Base-by-base conservation (phyloP, 140 eudicot genomes). In the Flaveria floridana region DNA sequence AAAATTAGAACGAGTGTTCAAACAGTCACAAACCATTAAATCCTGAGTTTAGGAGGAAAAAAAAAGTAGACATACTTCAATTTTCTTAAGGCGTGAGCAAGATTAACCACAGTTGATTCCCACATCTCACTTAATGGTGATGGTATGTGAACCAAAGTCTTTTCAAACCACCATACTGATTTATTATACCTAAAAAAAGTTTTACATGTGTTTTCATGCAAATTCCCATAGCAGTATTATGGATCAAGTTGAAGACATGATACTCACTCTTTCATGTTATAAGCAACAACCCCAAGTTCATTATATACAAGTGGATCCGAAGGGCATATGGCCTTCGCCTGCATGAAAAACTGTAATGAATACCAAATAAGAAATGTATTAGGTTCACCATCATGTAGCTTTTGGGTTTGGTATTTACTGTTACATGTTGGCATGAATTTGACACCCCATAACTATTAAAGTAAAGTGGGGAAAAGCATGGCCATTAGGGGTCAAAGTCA, bases 241-340 rank as follows among this genome's bases (percentile, higher is more conserved):
- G 14, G 18, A n/a, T 25, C 2, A 0, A 42, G 15, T 47, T 12
- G 19, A 46, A 25, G 18, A 12, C 48, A 71, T 26, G 21, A 68
- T 72, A 20, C 97, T 75, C 80, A 94, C 99, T 94, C 97, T 82
- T 88, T 90, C 91, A 88, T 87, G 76, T 88, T 88, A 87, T 94
- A 90, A 30, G 99, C 96, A 68, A 88, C 96, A 74, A 88, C 97
- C 79, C 99, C 99, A 76, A 94, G 96, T 75, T 94, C 99, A 73
- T 94, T 94, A 72, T 82, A 87, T 63, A 90, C 97, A 76, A 90
- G 96, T 70, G 99, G 99, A 83, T 94, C 99, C 10, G 92, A 85
- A 58, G 91, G 86, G 66, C 99, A 94, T 62, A 90, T 87, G 63
- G 79, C 68, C 70, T 88, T 87, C 44, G 99, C 97, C 90, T 94